phyloP scores from a whole-genome alignment of 495 filamentous ascomycete genomes.

The Oleoguttula mirabilis region DNA sequence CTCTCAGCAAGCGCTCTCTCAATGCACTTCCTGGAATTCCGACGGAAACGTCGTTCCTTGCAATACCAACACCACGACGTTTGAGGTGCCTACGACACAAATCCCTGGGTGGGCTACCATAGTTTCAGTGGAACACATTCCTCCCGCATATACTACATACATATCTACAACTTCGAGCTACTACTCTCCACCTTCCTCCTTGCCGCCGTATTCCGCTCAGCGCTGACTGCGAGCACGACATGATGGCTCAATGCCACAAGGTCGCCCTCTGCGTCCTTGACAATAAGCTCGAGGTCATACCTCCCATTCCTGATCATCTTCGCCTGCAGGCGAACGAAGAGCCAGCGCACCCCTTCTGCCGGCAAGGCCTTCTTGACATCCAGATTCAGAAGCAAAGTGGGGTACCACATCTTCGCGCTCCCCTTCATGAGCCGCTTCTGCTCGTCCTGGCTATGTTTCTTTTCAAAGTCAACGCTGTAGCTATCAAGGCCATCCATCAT shows the following conservation, averaged over 20 bases:
- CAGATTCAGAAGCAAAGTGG: slow-evolving; percentile 50
- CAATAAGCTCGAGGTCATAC: slow-evolving; percentile 32
- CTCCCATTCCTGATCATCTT: slow-evolving; percentile 37
- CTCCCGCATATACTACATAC: not conserved
- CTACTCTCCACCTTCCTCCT: slow-evolving; percentile 20
- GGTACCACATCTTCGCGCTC: slow-evolving; percentile 54
- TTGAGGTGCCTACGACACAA: slow-evolving; percentile 13
- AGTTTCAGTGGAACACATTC: slow-evolving; percentile 7
- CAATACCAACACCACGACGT: slow-evolving; percentile 9
- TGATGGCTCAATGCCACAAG: slow-evolving; percentile 33
- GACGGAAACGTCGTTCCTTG: not conserved
- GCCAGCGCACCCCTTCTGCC: slow-evolving; percentile 32
- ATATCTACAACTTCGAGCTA: slow-evolving; percentile 12
- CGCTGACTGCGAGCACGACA: slow-evolving; percentile 26
- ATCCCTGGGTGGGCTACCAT: slow-evolving; percentile 12
- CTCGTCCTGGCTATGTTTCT: slow-evolving; percentile 30
- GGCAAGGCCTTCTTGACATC: slow-evolving; percentile 38
- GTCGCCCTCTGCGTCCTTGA: slow-evolving; percentile 30
- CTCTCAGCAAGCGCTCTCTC: slow-evolving; percentile 5
- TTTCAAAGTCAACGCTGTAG: slow-evolving; percentile 39
- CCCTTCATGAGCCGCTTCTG: slow-evolving; percentile 14
- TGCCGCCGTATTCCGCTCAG: slow-evolving; percentile 25
- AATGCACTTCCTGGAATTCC: slow-evolving; percentile 3
- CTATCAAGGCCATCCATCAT: slow-evolving; percentile 14
- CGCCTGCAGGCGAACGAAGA: slow-evolving; percentile 29